Percentiles rank a stretch among this genome's conserved stretches.
Conservation (phyloP, 2,329 filamentous ascomycete species). For the Pseudocercospora fuligena region DNA sequence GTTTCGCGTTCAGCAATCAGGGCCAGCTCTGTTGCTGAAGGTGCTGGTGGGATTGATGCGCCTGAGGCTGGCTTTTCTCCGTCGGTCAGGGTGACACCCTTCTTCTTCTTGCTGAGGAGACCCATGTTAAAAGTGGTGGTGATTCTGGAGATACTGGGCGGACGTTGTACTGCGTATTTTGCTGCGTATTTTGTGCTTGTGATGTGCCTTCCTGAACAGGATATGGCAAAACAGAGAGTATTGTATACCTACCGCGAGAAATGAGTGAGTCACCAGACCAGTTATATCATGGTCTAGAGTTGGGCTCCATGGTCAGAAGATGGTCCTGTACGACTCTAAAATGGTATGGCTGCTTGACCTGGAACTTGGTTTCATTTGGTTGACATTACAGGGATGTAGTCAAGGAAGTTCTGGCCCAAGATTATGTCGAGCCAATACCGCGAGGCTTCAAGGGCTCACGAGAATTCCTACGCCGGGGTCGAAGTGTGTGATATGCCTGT, state of each 20-base stretch:
- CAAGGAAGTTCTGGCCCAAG: not conserved
- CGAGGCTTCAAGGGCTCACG: not conserved
- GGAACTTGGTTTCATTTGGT: conserved; percentile 8
- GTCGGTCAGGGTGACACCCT: not conserved
- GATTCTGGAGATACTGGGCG: not conserved
- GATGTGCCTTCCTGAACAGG: not conserved
- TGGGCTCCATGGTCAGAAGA: conserved; percentile 1
- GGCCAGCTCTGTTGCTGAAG: conserved; percentile 23
- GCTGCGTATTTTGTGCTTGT: not conserved
- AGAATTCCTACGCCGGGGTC: not conserved
- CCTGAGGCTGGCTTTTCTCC: conserved; percentile 10
- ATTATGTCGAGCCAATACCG: not conserved
- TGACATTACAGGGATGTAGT: not conserved
- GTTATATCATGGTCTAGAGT: conserved; percentile 3
- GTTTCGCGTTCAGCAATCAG: conserved; percentile 25
- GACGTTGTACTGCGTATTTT: not conserved
- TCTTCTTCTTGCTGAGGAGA: conserved; percentile 15
- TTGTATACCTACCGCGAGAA: conserved; percentile 3
- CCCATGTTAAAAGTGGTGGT: conserved; percentile 8
- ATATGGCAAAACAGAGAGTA: not conserved
- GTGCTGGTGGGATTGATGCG: conserved; percentile 19
- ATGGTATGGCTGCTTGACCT: conserved; percentile 8
- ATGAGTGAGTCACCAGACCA: conserved; percentile 2
- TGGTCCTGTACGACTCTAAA: not conserved
- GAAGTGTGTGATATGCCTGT: not conserved